Base-by-base conservation (phyloP, 2,329 filamentous ascomycete species). In the Neocucurbitaria cava region DNA sequence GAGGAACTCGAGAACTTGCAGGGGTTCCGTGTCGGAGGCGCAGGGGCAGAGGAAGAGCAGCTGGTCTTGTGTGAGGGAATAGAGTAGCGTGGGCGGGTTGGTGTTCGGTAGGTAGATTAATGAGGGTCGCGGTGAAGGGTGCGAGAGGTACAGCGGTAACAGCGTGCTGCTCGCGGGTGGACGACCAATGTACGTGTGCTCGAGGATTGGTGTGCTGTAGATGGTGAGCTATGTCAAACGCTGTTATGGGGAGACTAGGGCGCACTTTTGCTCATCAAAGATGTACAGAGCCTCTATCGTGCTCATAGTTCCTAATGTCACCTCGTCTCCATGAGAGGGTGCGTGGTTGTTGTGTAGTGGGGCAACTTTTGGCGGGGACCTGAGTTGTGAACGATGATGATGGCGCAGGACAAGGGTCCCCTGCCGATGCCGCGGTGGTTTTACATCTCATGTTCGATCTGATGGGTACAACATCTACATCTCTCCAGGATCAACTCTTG, bases 261-360 rank as follows among this genome's bases (percentile, higher is more conserved):
- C 65, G 84, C 81, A 96, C 93, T 93, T 92, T 79, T 93, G 87
- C 82, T 97, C 93, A 85, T 98, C 93, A 78, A 90, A 97, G 75
- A 99, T 92, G 82, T 98, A 94, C 71, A 99, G 83, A 74, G 94
- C 95, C 82, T 98, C 94, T 73, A 99, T 90, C 73, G 90, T 87
- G 80, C 91, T 78, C 80, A 83, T 83, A 52, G 47, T 77, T 55
- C 36, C 28, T 15, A 40, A 30, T 51, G 54, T 61, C 50, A 54
- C 54, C 53, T 54, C 39, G 28, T 40, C 53, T 59, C 59, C 61
- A 70, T 66, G 55, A 39, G 51, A 47, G 26, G 54, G 31, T 43
- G 48, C 42, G 38, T 33, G n/a, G 49, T 31, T 5, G 45, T 21
- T 15, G 23, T n/a, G 38, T 46, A 44, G 64, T 64, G 56, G 59